A percentile compares a stretch with the other conserved stretches of the same genome.
These are phyloP conservation scores for Saccharomyces hybrid DNA, from an alignment of 1,139 yeast genomes.

Conservation along the genomic window DNA sequence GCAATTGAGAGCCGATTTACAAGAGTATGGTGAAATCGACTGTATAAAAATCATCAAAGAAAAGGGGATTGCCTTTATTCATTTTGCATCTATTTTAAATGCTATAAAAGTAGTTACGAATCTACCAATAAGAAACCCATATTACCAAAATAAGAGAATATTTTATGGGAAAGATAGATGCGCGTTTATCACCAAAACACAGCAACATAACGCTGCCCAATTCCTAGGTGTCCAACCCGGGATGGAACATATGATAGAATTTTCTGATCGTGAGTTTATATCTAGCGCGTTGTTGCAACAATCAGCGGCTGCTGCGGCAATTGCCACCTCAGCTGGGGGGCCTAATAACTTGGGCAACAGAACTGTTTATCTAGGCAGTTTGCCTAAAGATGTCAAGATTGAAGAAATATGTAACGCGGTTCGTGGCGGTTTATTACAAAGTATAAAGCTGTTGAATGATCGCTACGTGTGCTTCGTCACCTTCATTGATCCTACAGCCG, in stretches of 20 bases:
- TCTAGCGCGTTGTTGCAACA: conserved; percentile 49
- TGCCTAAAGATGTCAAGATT: conserved; percentile 76
- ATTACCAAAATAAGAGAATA: conserved; percentile 57
- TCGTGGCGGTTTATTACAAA: conserved; percentile 84
- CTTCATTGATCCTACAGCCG: conserved; percentile 84
- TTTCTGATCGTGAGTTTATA: conserved; percentile 48
- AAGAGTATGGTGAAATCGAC: conserved; percentile 74
- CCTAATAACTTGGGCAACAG: conserved; percentile 82
- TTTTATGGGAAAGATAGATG: conserved; percentile 89
- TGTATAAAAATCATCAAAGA: conserved; percentile 68
- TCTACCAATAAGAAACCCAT: conserved; percentile 48
- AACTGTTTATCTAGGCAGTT: conserved; percentile 82
- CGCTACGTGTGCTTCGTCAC: conserved; percentile 91
- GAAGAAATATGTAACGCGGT: conserved; percentile 93
- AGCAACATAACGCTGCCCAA: conserved; percentile 95
- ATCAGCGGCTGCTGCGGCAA: conserved; percentile 71
- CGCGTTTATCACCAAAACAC: conserved; percentile 78
- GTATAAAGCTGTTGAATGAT: conserved; percentile 66
- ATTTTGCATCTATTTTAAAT: conserved; percentile 73
- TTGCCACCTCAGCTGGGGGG: conserved; percentile 74
- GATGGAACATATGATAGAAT: conserved; percentile 73
- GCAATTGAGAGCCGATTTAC: conserved; percentile 57
- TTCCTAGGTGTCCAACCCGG: conserved; percentile 78
- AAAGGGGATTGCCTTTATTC: conserved; percentile 78
- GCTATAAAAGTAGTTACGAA: conserved; percentile 79